Base-by-base conservation (phyloP, 257 asterid species). In the Solanum corneliomulleri region DNA sequence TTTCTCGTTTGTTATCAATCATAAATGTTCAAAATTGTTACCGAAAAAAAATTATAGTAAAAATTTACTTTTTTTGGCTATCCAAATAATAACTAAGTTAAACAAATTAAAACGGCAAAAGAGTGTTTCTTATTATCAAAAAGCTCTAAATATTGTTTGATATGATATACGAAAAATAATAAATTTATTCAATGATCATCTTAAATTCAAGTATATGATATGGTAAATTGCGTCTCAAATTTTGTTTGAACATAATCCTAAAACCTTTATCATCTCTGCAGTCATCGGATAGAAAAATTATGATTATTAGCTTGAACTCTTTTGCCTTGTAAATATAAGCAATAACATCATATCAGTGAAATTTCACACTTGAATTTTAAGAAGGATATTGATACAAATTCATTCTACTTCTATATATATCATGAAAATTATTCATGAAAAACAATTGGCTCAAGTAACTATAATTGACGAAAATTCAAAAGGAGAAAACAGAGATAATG, bases 401-500 rank as follows among this genome's bases (percentile, higher is more conserved):
- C 5, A 64, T 11, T 11, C 11, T 56, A 52, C n/a, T 52, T 18
- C 0, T 16, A 18, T 56, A 18, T 16, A 18, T 56, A 18, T 56
- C 2, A 56, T 7, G 11, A 2, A 56, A 56, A 10, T 0, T 18
- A 0, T 56, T 56, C 6, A 18, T 56, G n/a, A 56, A 56, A 18
- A 2, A 0, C 11, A 56, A 18, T 56, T 11, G 0, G 0, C 64
- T 56, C 0, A 56, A 58, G 25, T 58, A 62, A 49, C 9, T 5
- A 15, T 23, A 4, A 9, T 62, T 2, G n/a, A 62, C n/a, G 31
- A 11, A 62, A 62, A 62, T n/a, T 0, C 16, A n/a, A 2, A 62
- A 62, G 29, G 31, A 62, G 29, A 62, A 62, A 23, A 2, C 2
- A n/a, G 0, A 4, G 0, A 0, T 3, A 62, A n/a, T n/a, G 8